A percentile compares a stretch with the other conserved stretches of the same genome.
Evolutionary conservation across 305 asterid genomes (phyloP).

Genomic region (Plantago coronopus): DNA sequence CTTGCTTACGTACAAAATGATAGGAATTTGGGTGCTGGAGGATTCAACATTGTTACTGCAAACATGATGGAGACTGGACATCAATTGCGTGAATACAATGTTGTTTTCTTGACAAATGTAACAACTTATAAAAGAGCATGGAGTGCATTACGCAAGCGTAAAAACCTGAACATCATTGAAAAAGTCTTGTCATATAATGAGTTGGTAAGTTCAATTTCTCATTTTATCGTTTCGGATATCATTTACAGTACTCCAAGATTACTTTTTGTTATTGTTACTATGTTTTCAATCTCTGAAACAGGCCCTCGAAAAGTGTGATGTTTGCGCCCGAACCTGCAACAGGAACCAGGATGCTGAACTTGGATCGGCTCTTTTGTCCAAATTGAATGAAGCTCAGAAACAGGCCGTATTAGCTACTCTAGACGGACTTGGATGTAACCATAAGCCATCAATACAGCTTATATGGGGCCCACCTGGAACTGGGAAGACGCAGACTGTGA

Average conservation of each 20-base stretch:
- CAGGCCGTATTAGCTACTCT: slow-evolving; percentile 40
- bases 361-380: slow-evolving; percentile 23
- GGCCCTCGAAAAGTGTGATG: slow-evolving; percentile 33
- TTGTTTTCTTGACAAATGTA: slow-evolving; percentile 39
- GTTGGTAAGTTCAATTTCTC: slow-evolving; percentile 30
- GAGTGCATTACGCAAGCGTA: slow-evolving; percentile 40
- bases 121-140: slow-evolving; percentile 45
- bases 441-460: slow-evolving; percentile 42
- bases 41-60: slow-evolving; percentile 33
- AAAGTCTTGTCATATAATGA: slow-evolving; percentile 29
- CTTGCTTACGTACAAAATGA: slow-evolving; percentile 37
- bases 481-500: slow-evolving; percentile 56
- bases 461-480: slow-evolving; percentile 87
- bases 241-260: not conserved
- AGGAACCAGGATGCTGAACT: slow-evolving; percentile 17
- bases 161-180: slow-evolving; percentile 35
- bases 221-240: not conserved
- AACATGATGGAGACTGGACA: slow-evolving; percentile 17
- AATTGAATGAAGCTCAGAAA: slow-evolving; percentile 49
- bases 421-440: slow-evolving; percentile 33
- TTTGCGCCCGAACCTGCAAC: slow-evolving; percentile 23
- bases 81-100: slow-evolving; percentile 22
- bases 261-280: not conserved
- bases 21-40: slow-evolving; percentile 29
- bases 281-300: slow-evolving; percentile 19